These are phyloP conservation scores for Lasiodiplodia citricola DNA, from an alignment of 2,329 filamentous ascomycete genomes.

Conservation along the genomic window DNA sequence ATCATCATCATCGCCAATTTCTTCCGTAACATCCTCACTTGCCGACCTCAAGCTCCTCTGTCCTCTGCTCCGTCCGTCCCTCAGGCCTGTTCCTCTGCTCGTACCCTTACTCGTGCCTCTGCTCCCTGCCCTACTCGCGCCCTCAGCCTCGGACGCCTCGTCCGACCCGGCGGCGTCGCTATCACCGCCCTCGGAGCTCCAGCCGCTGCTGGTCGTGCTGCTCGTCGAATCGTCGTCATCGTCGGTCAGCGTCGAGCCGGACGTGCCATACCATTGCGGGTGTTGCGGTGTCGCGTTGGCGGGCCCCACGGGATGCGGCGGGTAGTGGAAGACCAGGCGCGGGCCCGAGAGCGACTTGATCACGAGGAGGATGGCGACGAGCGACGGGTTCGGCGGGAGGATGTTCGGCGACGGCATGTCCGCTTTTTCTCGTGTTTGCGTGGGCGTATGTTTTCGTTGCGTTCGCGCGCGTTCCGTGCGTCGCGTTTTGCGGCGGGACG, in stretches of 20 bases:
- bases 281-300: conserved; percentile 40
- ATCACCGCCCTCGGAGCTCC: conserved; percentile 41
- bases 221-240: conserved; percentile 32
- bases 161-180: conserved; percentile 31
- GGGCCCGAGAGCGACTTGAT: conserved; percentile 43
- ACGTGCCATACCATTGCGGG: conserved; percentile 45
- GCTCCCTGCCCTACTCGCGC: conserved; percentile 15
- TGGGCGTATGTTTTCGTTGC: neutral
- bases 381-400: conserved; percentile 32
- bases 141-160: conserved; percentile 30
- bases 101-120: conserved; percentile 38
- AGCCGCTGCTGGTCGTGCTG: conserved; percentile 11
- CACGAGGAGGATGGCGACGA: conserved; percentile 49
- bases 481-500: neutral
- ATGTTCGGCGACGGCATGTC: conserved; percentile 23
- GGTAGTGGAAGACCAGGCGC: conserved; percentile 50
- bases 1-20: conserved; percentile 44
- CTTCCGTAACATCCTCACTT: conserved; percentile 31
- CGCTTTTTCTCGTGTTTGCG: neutral
- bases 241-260: conserved; percentile 42
- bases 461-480: neutral
- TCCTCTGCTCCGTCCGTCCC: conserved; percentile 36
- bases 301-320: conserved; percentile 44
- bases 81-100: conserved; percentile 38
- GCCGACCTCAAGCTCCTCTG: conserved; percentile 38